Percentiles rank a stretch among this genome's conserved stretches.
Evolutionary conservation across 2,329 filamentous ascomycete species (phyloP).

Genomic region (Incumbomyces lentus): DNA sequence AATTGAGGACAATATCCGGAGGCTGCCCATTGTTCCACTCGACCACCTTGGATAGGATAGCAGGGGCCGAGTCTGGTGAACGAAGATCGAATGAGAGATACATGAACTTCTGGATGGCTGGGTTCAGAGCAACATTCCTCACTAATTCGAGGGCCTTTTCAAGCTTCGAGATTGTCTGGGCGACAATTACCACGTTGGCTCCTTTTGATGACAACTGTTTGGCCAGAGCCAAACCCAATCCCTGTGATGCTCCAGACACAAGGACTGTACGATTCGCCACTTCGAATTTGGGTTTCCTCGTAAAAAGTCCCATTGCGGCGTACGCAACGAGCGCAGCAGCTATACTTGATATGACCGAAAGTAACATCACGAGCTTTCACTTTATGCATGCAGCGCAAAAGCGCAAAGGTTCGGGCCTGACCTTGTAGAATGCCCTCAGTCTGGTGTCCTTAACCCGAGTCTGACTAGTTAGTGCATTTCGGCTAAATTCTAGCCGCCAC

Average conservation of each 20-base stretch:
- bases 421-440: too few species aligned
- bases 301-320: constrained; percentile 27
- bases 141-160: constrained; percentile 57
- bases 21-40: constrained; percentile 64
- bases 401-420: too few species aligned
- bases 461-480: too few species aligned
- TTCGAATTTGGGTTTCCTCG: constrained; percentile 61
- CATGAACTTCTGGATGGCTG: constrained; percentile 64
- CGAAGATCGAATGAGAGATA: constrained; percentile 77
- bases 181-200: constrained; percentile 75
- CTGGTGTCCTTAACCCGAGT: not conserved
- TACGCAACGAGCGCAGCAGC: constrained; percentile 11
- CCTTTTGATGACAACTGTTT: constrained; percentile 69
- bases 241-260: constrained; percentile 84
- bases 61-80: constrained; percentile 55
- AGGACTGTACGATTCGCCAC: constrained; percentile 81
- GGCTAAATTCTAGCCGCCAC: too few species aligned
- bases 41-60: constrained; percentile 61
- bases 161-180: constrained; percentile 67
- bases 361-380: not conserved
- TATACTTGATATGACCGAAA: constrained; percentile 21
- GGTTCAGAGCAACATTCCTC: constrained; percentile 48
- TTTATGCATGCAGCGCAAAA: too few species aligned
- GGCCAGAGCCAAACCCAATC: constrained; percentile 72
- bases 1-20: constrained; percentile 85